Conservation (phyloP, 331 rosid species). For the Malus hybrid region DNA sequence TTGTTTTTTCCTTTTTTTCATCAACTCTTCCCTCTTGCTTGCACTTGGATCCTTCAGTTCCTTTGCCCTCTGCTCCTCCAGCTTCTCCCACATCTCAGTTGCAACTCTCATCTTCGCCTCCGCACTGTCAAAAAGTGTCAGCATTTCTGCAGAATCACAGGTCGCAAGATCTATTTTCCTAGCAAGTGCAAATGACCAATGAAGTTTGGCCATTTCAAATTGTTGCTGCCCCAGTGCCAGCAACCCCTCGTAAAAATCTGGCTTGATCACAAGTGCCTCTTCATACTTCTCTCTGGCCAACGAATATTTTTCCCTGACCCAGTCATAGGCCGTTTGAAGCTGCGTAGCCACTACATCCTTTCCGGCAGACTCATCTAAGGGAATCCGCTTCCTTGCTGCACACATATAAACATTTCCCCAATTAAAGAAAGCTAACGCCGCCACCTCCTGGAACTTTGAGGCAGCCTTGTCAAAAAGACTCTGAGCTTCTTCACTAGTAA, state of each 20-base stretch:
- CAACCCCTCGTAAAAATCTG: constrained; percentile 89
- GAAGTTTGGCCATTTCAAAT: constrained; percentile 97
- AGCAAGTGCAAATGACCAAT: constrained; percentile 93
- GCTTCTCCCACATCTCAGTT: constrained; percentile 95
- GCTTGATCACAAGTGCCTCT: constrained; percentile 86
- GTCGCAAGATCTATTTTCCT: constrained; percentile 67
- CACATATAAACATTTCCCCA: constrained; percentile 99
- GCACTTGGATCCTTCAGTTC: constrained; percentile 81
- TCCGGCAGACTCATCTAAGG: constrained; percentile 78
- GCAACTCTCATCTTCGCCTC: constrained; percentile 95
- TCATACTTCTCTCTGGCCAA: constrained; percentile 85
- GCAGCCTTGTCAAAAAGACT: constrained; percentile 88
- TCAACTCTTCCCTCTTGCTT: constrained; percentile 69
- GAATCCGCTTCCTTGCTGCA: constrained; percentile 91
- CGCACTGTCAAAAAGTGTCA: constrained; percentile 68
- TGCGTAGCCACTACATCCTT: constrained; percentile 65
- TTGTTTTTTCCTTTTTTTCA: constrained; percentile 67
- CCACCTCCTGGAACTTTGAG: constrained; percentile 95
- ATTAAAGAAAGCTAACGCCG: constrained; percentile 87
- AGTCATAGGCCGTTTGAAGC: constrained; percentile 88
- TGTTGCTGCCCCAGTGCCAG: constrained; percentile 97
- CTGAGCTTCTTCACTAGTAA: constrained; percentile 94
- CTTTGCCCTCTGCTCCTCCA: constrained; percentile 82
- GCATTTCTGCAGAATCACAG: constrained; percentile 76
- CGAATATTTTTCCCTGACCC: constrained; percentile 90